Percentiles rank a stretch among this genome's conserved stretches.
These are phyloP conservation scores for Spathaspora girioi DNA, from an alignment of 805 yeast species.

Conservation along the genomic window DNA sequence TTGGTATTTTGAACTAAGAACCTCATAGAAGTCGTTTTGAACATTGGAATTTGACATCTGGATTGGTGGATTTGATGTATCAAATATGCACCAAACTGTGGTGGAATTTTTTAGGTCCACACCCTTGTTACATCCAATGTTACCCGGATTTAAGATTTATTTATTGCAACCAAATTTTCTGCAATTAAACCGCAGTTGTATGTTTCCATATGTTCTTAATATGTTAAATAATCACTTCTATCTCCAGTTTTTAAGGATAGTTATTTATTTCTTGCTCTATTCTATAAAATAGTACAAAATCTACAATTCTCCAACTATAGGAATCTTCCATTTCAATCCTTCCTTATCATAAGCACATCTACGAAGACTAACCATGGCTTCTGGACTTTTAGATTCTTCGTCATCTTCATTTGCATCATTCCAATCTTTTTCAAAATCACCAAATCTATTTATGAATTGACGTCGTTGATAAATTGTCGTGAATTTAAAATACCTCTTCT, in stretches of 20 bases:
- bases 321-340: slow-evolving; percentile 43
- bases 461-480: slow-evolving; percentile 39
- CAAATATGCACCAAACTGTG: neutral
- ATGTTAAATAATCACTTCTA: no score
- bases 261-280: neutral
- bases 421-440: slow-evolving; percentile 35
- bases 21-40: slow-evolving; percentile 27
- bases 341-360: slow-evolving; percentile 31
- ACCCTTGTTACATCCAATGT: no score
- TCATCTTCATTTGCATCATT: slow-evolving; percentile 11
- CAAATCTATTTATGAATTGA: slow-evolving; percentile 39
- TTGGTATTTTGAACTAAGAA: slow-evolving; percentile 39
- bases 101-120: no score
- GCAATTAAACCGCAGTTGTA: no score
- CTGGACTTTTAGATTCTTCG: slow-evolving; percentile 3
- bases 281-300: neutral
- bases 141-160: no score
- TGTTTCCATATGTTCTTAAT: no score
- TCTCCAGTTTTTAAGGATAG: no score
- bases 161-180: neutral
- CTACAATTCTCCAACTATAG: slow-evolving; percentile 33
- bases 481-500: slow-evolving; percentile 33
- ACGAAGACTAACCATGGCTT: slow-evolving; percentile 1
- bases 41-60: neutral
- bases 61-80: neutral